Evolutionary conservation across 306 rosid species (phyloP).

Genomic region (Medicago arabica): DNA sequence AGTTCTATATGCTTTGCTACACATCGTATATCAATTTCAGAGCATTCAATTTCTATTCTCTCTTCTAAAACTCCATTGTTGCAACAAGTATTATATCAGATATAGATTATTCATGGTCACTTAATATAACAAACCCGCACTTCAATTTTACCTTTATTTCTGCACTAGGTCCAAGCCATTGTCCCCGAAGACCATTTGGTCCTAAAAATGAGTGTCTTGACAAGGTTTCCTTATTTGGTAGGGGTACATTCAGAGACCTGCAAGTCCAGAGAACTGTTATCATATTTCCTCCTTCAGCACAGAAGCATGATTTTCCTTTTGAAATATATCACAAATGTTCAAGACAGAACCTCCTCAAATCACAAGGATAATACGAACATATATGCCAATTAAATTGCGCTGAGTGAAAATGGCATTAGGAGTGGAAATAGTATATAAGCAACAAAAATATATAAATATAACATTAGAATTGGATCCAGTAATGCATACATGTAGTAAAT

Average conservation of each 20-base stretch:
- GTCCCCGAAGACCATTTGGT: conserved; percentile 89
- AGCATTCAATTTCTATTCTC: conserved; percentile 22
- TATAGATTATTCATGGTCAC: conserved; percentile 32
- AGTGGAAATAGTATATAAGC: conserved; percentile 31
- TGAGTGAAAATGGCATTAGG: conserved; percentile 26
- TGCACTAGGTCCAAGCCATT: conserved; percentile 86
- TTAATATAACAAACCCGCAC: conserved; percentile 15
- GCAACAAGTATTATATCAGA: conserved; percentile 28
- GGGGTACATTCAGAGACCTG: conserved; percentile 74
- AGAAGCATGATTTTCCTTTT: conserved; percentile 6
- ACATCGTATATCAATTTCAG: conserved; percentile 30
- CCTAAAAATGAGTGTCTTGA: conserved; percentile 97
- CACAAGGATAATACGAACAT: conserved; percentile 28
- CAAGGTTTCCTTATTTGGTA: conserved; percentile 89
- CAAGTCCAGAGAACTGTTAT: conserved; percentile 41
- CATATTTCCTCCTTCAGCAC: conserved; percentile 21
- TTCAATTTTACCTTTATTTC: conserved; percentile 67
- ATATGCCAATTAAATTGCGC: conserved; percentile 28
- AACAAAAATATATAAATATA: conserved; percentile 20
- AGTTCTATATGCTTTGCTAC: background rate
- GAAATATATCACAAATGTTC: conserved; percentile 28
- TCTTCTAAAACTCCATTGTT: conserved; percentile 11
- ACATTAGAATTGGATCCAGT: conserved; percentile 30
- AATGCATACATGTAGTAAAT: conserved; percentile 12
- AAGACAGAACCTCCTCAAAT: conserved; percentile 35